Evolutionary conservation across 129 eudicot genomes (phyloP), one percentile per base, ranked within the genome.

Genomic region (Flaveria brownii): DNA sequence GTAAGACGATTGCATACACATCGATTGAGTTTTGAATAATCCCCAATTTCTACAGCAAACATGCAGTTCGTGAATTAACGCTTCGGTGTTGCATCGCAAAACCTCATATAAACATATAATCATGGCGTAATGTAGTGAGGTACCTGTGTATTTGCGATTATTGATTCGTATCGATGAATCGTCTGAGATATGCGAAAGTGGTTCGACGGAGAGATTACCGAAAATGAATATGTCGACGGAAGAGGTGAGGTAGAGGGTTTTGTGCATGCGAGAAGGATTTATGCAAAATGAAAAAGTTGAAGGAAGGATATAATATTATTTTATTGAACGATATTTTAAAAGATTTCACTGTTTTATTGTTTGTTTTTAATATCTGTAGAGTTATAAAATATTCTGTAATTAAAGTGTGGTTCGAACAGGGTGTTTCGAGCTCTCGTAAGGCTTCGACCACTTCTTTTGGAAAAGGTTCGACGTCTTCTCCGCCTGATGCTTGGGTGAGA

Each of bases 401-500:
- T 20, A 20, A 20, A 93, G 61, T 16, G 97, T 84, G 62, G 77
- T 82, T 30, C 84, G 55, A 45, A 93, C 98, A 2, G 97, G 98
- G 63, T 88, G 92, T 17, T 85, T 86, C 9, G 89, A 88, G 61
- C 83, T 88, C 59, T 93, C 96, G 8, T 81, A 71, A 54, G 88
- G 88, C 18, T 85, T 88, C 30, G 96, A 97, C 96, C 97, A 93
- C 6, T 93, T 90, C 22, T 52, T 46, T 43, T 87, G 92, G 41
- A 93, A 93, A 2, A 90, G 88, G 46, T 63, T 59, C 11, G 92
- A 87, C 92, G 90, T 85, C 72, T 59, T 79, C 22, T 93, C 96
- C 0, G 97, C 95, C 43, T 78, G 82, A 52, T 93, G 97, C 28
- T 88, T 87, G 1, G 97, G 92, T 18, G 98, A 90, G 42, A 93